These are phyloP conservation scores for Pezicula rhizophila DNA, from an alignment of 2,329 filamentous ascomycete genomes.

Conservation along the genomic window DNA sequence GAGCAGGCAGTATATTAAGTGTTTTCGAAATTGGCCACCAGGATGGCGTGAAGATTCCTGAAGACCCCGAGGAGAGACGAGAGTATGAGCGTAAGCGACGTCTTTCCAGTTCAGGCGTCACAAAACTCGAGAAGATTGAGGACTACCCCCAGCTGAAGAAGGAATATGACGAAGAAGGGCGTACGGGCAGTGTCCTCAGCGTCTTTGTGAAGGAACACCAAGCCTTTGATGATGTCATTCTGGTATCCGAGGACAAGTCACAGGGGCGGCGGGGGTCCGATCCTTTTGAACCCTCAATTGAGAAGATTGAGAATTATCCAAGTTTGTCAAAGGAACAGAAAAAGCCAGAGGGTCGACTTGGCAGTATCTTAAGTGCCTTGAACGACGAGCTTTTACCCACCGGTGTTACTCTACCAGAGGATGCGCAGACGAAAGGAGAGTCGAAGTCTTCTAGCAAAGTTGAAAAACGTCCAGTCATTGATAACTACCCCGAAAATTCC, in stretches of 20 bases:
- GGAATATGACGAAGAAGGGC: background rate
- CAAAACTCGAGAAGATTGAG: background rate
- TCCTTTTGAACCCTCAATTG: too few species aligned
- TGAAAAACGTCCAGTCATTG: background rate
- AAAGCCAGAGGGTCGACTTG: too few species aligned
- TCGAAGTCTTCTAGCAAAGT: too few species aligned
- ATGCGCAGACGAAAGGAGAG: too few species aligned
- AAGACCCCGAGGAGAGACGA: background rate
- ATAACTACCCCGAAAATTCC: background rate
- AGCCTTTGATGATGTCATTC: background rate
- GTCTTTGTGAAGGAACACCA: background rate
- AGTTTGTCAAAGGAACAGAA: too few species aligned
- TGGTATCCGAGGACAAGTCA: background rate
- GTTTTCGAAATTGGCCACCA: constrained; percentile 1
- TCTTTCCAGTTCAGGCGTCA: background rate
- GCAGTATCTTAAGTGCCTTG: too few species aligned
- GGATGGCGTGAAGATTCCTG: background rate
- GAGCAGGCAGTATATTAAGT: background rate
- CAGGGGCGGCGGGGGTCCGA: background rate
- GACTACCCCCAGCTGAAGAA: background rate
- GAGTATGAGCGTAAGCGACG: constrained; percentile 1
- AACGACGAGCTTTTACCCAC: too few species aligned
- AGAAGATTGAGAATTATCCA: too few species aligned
- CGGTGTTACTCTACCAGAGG: too few species aligned
- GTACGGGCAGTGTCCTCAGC: background rate